Percentiles rank a stretch among this genome's conserved stretches.
Evolutionary conservation across 208 protist genomes (phyloP).

Genomic region (Herpetomonas muscarum): DNA sequence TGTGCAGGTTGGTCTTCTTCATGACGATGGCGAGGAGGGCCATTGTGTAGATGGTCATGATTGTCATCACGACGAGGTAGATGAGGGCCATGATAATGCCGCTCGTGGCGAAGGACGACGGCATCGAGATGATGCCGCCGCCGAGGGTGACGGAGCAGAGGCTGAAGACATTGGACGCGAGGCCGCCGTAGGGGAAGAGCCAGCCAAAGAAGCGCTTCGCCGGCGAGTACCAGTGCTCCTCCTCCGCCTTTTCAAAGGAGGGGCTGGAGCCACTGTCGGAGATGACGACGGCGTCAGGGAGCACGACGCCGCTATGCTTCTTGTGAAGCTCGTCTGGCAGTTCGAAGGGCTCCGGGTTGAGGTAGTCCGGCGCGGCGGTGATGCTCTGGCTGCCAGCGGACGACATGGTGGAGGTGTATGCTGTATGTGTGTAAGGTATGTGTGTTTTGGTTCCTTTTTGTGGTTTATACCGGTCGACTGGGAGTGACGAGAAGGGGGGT

Average conservation of each 20-base stretch:
- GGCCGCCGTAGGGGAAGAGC: conserved; percentile 40
- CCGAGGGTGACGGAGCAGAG: conserved; percentile 61
- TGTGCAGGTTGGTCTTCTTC: conserved; percentile 43
- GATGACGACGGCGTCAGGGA: no score
- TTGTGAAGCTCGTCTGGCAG: no score
- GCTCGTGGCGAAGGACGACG: conserved; percentile 39
- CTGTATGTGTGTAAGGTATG: no score
- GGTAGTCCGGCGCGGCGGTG: no score
- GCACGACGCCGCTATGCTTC: no score
- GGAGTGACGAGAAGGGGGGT: no score
- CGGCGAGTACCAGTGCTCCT: neutral
- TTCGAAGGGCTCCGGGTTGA: no score
- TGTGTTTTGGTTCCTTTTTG: no score
- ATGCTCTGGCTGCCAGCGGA: no score
- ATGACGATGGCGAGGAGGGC: conserved; percentile 42
- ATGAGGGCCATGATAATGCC: conserved; percentile 58
- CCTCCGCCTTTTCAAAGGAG: neutral
- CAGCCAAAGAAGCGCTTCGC: conserved; percentile 2
- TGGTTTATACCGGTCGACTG: no score
- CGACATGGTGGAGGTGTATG: no score
- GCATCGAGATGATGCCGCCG: conserved; percentile 54
- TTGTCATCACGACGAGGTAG: conserved; percentile 49
- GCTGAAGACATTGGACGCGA: conserved; percentile 54
- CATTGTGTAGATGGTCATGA: conserved; percentile 60
- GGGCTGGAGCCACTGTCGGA: no score